Evolutionary conservation across 2,329 filamentous ascomycete species (phyloP).

Genomic region (Penicillium rolfsii): DNA sequence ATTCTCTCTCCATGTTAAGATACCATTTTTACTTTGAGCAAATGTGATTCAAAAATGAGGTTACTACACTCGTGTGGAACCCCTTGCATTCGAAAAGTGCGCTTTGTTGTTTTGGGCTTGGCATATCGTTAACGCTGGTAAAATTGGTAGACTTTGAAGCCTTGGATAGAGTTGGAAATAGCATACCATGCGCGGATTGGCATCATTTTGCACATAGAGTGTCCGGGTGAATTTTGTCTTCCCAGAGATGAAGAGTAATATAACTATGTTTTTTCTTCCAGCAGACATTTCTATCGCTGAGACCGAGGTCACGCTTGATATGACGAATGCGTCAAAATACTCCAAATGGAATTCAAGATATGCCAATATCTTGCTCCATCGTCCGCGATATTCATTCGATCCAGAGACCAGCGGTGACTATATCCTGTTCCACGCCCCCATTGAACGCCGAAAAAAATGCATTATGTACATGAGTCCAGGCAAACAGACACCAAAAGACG

Average conservation of each 20-base stretch:
- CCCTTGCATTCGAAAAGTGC: not conserved
- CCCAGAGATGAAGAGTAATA: not conserved
- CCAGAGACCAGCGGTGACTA: not conserved
- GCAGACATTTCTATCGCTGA: not conserved
- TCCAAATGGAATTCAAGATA: too few relatives aligned
- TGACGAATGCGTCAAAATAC: not conserved
- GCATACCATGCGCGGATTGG: not conserved
- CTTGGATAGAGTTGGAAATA: not conserved
- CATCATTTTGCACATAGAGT: not conserved
- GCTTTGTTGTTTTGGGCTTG: not conserved
- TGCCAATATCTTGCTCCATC: not conserved
- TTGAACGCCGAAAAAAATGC: constrained; percentile 3
- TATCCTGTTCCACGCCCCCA: not conserved
- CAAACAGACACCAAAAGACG: not conserved
- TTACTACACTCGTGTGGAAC: not conserved
- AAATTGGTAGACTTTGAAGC: not conserved
- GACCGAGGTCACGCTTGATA: not conserved
- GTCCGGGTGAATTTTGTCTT: not conserved
- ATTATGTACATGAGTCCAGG: constrained; percentile 1
- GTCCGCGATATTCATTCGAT: not conserved
- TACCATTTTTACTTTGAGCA: constrained; percentile 11
- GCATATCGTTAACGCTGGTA: not conserved
- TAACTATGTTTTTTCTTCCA: not conserved
- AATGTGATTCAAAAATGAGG: constrained; percentile 11
- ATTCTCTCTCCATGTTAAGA: not conserved